Evolutionary conservation across 371 early-diverging fungal genomes (phyloP).

Genomic region (Rhizomucor pusillus): DNA sequence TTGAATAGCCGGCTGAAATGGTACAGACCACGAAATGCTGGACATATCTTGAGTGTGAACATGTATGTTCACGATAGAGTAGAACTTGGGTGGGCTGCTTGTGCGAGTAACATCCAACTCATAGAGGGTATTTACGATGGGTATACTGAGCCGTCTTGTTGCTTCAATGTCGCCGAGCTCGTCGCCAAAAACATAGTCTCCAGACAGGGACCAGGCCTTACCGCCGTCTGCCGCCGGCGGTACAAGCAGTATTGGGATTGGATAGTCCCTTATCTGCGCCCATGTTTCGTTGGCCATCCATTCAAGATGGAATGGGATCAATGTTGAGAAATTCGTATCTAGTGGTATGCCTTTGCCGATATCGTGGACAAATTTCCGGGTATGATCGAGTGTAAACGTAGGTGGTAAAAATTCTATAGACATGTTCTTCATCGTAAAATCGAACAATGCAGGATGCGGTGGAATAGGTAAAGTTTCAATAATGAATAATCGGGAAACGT

Average conservation of each 20-base stretch:
- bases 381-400: constrained; percentile 40
- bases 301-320: constrained; percentile 53
- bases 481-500: constrained; percentile 18
- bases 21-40: constrained; percentile 56
- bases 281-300: constrained; percentile 40
- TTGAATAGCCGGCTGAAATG: constrained; percentile 64
- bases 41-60: constrained; percentile 39
- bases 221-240: constrained; percentile 25
- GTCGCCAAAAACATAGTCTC: constrained; percentile 46
- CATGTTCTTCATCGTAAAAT: constrained; percentile 35
- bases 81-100: constrained; percentile 64
- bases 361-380: constrained; percentile 58
- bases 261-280: constrained; percentile 61
- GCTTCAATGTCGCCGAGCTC: constrained; percentile 34
- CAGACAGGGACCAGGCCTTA: constrained; percentile 34
- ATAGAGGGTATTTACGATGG: constrained; percentile 19
- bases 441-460: constrained; percentile 45
- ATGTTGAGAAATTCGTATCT: constrained; percentile 50
- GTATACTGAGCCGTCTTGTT: constrained; percentile 25
- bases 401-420: constrained; percentile 36
- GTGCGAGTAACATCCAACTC: constrained; percentile 46
- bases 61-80: constrained; percentile 49
- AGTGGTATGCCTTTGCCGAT: constrained; percentile 59
- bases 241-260: constrained; percentile 50
- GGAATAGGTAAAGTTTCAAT: constrained; percentile 21